These are phyloP conservation scores for Eucalyptus polyanthemos DNA, from an alignment of 345 rosid genomes.

Conservation along the genomic window DNA sequence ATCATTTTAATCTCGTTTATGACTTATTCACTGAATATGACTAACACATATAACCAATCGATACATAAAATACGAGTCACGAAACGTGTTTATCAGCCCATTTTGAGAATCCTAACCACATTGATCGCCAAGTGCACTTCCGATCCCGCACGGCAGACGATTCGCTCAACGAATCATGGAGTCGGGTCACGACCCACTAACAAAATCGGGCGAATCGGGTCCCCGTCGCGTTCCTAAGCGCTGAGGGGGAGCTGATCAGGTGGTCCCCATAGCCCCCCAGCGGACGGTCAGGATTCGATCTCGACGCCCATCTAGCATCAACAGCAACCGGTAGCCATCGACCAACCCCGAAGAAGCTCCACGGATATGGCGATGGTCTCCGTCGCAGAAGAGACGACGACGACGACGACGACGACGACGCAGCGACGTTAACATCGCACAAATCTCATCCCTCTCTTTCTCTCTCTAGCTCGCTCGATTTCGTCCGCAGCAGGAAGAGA, in stretches of 20 bases:
- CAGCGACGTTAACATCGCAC: background rate
- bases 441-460: background rate
- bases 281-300: background rate
- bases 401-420: background rate
- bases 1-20: no score
- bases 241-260: background rate
- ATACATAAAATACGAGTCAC: rapidly evolving
- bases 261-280: background rate
- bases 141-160: background rate
- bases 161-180: background rate
- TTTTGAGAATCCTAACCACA: no score
- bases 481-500: background rate
- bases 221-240: background rate
- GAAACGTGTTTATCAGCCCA: no score
- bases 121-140: background rate
- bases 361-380: background rate
- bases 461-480: background rate
- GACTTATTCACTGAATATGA: no score
- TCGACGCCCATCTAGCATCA: background rate
- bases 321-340: background rate
- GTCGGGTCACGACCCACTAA: background rate
- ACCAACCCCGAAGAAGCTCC: background rate
- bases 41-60: rapidly evolving
- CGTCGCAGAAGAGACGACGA: background rate
- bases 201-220: no score